These are phyloP conservation scores for Hymenoscyphus albidus DNA, from an alignment of 2,329 filamentous ascomycete genomes.

Conservation along the genomic window DNA sequence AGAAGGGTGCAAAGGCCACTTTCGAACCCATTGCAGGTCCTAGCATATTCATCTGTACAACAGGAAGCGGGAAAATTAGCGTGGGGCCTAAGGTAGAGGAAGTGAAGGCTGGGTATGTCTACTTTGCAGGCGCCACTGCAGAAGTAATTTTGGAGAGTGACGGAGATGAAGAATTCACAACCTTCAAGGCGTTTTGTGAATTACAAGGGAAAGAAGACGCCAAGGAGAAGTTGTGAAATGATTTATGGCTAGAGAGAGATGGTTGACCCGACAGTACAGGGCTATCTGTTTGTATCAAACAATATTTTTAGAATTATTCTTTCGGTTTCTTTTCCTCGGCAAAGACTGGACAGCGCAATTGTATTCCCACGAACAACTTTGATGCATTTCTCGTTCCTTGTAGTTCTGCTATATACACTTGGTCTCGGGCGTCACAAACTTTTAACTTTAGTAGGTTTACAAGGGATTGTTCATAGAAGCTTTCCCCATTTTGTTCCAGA, in stretches of 20 bases:
- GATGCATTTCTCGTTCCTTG: too few relatives aligned
- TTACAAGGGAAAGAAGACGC: conserved; percentile 47
- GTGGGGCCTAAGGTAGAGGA: conserved; percentile 79
- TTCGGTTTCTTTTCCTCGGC: neutral
- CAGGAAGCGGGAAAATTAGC: conserved; percentile 75
- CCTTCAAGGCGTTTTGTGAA: conserved; percentile 94
- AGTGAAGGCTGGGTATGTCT: conserved; percentile 69
- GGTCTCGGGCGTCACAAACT: too few relatives aligned
- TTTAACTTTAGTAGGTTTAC: too few relatives aligned
- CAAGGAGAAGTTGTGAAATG: neutral
- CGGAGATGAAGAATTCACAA: conserved; percentile 71
- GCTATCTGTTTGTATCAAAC: neutral
- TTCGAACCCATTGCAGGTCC: conserved; percentile 86
- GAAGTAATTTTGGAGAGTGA: conserved; percentile 73
- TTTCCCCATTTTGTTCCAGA: too few relatives aligned
- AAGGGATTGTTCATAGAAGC: too few relatives aligned
- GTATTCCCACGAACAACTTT: too few relatives aligned
- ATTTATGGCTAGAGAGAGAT: neutral
- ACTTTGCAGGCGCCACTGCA: conserved; percentile 83
- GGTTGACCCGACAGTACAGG: neutral
- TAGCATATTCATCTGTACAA: conserved; percentile 88
- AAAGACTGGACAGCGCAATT: neutral
- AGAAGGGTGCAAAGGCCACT: conserved; percentile 71
- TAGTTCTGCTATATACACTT: too few relatives aligned
- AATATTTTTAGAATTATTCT: neutral